phyloP scores from a whole-genome alignment of 495 filamentous ascomycete species.

The Aspergillus olivimuriae region DNA sequence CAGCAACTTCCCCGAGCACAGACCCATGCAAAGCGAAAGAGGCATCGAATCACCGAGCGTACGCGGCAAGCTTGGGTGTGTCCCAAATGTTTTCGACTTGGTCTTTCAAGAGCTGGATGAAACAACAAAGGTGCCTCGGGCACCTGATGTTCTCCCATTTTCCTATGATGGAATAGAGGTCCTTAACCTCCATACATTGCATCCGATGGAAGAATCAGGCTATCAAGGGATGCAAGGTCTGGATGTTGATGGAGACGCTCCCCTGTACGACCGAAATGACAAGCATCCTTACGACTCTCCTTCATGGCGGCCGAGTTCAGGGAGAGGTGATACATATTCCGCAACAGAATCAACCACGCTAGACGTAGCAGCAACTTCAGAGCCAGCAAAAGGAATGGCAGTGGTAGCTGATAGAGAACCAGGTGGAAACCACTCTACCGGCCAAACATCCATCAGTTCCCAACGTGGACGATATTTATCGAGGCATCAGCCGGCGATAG shows the following conservation, averaged over 20 bases:
- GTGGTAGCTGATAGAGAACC: neutral
- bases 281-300: too few relatives aligned
- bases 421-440: neutral
- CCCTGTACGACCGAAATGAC: neutral
- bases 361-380: neutral
- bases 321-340: neutral
- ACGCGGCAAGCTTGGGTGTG: neutral
- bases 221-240: neutral
- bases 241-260: neutral
- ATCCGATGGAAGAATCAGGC: neutral
- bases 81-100: neutral
- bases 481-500: neutral
- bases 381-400: neutral
- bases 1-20: neutral
- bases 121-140: neutral
- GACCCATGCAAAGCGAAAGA: neutral
- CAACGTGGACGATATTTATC: conserved; percentile 1
- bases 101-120: neutral
- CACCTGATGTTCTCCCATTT: neutral
- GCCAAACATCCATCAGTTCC: neutral
- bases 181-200: neutral
- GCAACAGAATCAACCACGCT: neutral
- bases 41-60: neutral
- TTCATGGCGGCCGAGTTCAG: too few relatives aligned
- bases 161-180: neutral